Evolutionary conservation across 2,329 filamentous ascomycete species (phyloP).

Genomic region (Chaetomium sp.): DNA sequence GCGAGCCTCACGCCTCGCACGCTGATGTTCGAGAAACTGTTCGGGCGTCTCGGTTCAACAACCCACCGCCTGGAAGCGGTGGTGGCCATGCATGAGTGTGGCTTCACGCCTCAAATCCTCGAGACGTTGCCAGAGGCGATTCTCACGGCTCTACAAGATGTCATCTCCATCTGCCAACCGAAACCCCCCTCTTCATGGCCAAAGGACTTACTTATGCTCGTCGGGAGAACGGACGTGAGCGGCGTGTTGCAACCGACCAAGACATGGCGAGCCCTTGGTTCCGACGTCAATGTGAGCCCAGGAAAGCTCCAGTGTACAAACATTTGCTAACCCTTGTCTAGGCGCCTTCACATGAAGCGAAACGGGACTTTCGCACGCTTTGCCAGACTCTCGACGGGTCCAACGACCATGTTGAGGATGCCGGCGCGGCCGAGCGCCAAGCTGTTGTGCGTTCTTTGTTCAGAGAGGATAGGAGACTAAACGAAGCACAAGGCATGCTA

Average conservation of each 20-base stretch:
- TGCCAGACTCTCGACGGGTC: constrained; percentile 67
- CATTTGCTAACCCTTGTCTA: constrained; percentile 40
- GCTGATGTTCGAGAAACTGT: constrained; percentile 68
- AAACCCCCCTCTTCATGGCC: constrained; percentile 78
- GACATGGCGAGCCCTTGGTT: constrained; percentile 39
- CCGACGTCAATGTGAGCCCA: constrained; percentile 48
- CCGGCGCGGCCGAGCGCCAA: constrained; percentile 80
- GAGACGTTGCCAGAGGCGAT: constrained; percentile 85
- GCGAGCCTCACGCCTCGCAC: constrained; percentile 64
- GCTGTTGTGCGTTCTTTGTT: constrained; percentile 85
- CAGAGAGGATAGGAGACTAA: constrained; percentile 84
- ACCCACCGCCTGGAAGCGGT: constrained; percentile 65
- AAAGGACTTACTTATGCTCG: constrained; percentile 68
- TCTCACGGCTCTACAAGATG: constrained; percentile 78
- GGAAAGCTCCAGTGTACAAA: neutral
- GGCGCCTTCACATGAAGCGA: constrained; percentile 65
- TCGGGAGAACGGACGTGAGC: constrained; percentile 80
- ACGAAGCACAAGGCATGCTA: constrained; percentile 82
- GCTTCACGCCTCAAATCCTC: constrained; percentile 67
- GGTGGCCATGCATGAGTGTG: constrained; percentile 71
- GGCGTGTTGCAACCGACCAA: constrained; percentile 59
- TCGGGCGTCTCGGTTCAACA: constrained; percentile 57
- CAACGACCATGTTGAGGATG: constrained; percentile 68
- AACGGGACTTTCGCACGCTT: constrained; percentile 76
- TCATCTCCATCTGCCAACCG: constrained; percentile 81